Base-by-base conservation (phyloP, 768 basidiomycete species). In the Calocera viscosa region DNA sequence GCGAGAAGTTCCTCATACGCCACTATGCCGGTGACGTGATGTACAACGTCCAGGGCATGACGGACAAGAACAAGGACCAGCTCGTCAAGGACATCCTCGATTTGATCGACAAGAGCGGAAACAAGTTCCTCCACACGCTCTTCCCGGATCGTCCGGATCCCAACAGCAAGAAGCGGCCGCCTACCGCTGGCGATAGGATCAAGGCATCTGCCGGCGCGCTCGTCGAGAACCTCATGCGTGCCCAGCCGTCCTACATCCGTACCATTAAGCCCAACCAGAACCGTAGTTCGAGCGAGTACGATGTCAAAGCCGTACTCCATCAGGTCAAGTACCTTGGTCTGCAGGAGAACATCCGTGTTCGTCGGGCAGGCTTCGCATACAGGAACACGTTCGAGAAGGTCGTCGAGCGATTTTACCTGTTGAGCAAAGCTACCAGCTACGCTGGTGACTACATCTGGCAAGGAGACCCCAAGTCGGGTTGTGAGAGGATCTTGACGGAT, bases 191-290 rank as follows among this genome's bases (percentile, higher is more conserved):
- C 65, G 96, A 99, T 74, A 91, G 93, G 75, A 99, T 99, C 75
- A 98, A 94, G 84, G 78, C 81, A 69, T 98, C 95, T n/a, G 96
- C 96, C 32, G 87, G 90, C 65, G 94, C 94, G 5, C 84, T 99
- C 28, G 96, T 99, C 11, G 92, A 95, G 10, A 99, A 98, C 74
- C 81, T 99, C 69, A 98, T 97, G 95, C 89, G 88, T 72, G 91
- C 92, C 32, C 94, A 91, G 74, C 96, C 96, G 1, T 92, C 92
- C 26, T 99, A 99, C 77, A 99, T 99, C 70, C 91, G 96, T 66
- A 99, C 96, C 2, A 98, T 99, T 80, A 99, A 99, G 77, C 92
- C 96, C 14, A 99, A 99, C 75, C 90, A 96, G 80, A 95, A 99
- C 74, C 87, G 94, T 53, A 94, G 92, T 70, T 75, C 87, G 12